phyloP scores from a whole-genome alignment of 2,329 filamentous ascomycete species.

The Curvularia lunata region DNA sequence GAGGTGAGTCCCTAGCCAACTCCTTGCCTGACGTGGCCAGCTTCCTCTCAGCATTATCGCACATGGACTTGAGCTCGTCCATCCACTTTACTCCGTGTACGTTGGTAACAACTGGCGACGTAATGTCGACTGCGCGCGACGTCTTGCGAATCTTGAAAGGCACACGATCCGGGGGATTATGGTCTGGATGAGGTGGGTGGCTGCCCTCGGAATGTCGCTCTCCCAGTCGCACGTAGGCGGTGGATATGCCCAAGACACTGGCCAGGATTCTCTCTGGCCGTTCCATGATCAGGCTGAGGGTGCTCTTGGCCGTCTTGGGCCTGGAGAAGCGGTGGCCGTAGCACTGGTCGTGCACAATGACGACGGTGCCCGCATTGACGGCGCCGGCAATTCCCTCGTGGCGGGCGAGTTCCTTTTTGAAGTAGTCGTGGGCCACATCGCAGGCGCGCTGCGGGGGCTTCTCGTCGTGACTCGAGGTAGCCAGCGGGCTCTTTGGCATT shows the following conservation, averaged over 20 bases:
- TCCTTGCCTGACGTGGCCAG: conserved; percentile 80
- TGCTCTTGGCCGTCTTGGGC: conserved; percentile 74
- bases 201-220: conserved; percentile 75
- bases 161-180: conserved; percentile 64
- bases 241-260: conserved; percentile 78
- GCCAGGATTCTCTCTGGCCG: conserved; percentile 90
- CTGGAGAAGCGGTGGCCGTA: conserved; percentile 93
- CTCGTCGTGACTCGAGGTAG: conserved; percentile 44
- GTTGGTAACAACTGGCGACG: conserved; percentile 79
- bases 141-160: conserved; percentile 90
- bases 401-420: conserved; percentile 70
- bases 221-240: conserved; percentile 90
- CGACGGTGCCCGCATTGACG: conserved; percentile 68
- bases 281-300: conserved; percentile 84
- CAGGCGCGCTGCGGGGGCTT: conserved; percentile 57
- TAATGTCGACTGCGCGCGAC: conserved; percentile 71
- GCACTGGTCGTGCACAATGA: conserved; percentile 90
- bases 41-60: conserved; percentile 77
- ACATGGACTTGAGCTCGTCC: conserved; percentile 87
- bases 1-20: conserved; percentile 62
- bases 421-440: conserved; percentile 70
- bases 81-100: conserved; percentile 94
- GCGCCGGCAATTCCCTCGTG: conserved; percentile 59
- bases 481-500: conserved; percentile 51
- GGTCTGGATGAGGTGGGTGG: conserved; percentile 69